Conservation (phyloP, 768 basidiomycete genomes). For the Boletellus sp. region DNA sequence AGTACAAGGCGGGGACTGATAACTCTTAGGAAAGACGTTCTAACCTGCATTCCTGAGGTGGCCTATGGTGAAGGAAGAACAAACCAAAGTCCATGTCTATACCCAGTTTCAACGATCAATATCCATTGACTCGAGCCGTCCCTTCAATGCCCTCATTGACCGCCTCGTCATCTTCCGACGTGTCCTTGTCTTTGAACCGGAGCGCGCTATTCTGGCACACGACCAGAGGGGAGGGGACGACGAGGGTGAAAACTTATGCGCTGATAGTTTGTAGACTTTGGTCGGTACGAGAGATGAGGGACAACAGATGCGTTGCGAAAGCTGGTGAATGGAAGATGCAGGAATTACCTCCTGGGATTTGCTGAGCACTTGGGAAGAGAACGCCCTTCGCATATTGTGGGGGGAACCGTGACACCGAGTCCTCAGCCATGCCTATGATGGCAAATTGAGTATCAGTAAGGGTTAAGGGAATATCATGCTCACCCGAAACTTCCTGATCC, state of each 20-base stretch:
- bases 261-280: not conserved
- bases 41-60: too few relatives aligned
- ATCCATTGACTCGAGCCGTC: conserved; percentile 11
- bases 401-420: not conserved
- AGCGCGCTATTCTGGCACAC: conserved; percentile 20
- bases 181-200: conserved; percentile 3
- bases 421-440: conserved; percentile 5
- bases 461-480: not conserved
- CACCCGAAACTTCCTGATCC: conserved; percentile 4
- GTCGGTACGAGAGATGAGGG: not conserved
- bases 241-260: not conserved
- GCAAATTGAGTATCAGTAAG: not conserved
- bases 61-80: too few relatives aligned
- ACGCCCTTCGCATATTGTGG: not conserved
- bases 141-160: conserved; percentile 9
- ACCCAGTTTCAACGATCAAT: conserved; percentile 7
- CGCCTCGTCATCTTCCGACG: conserved; percentile 6
- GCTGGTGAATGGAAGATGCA: not conserved
- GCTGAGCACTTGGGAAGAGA: not conserved
- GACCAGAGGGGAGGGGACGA: conserved; percentile 8
- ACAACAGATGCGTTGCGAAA: not conserved
- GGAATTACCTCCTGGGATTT: not conserved
- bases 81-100: not conserved
- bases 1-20: too few relatives aligned
- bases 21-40: too few relatives aligned